phyloP scores from a whole-genome alignment of 768 basidiomycete species.

The Mycena pura region DNA sequence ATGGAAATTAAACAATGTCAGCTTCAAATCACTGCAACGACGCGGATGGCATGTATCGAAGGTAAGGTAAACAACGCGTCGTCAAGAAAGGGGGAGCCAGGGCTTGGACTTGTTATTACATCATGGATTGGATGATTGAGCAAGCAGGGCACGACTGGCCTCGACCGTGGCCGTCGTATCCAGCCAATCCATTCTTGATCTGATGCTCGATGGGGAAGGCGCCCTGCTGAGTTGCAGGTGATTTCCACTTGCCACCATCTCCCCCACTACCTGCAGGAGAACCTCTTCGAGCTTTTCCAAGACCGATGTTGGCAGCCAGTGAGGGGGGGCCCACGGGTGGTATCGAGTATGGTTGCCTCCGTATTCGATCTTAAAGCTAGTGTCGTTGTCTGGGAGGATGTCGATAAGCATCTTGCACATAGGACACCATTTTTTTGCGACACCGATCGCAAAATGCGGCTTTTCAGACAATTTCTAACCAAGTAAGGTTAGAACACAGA shows the following conservation, averaged over 20 bases:
- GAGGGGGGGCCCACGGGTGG: background rate
- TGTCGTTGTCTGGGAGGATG: background rate
- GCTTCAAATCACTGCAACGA: too few species aligned
- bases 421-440: too few species aligned
- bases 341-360: background rate
- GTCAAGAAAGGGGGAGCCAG: too few species aligned
- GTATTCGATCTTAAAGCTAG: too few species aligned
- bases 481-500: background rate
- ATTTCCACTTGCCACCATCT: background rate
- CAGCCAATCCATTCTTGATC: background rate
- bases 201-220: background rate
- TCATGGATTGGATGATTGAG: too few species aligned
- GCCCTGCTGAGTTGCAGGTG: background rate
- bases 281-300: too few species aligned
- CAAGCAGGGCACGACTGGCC: too few species aligned
- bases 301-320: too few species aligned
- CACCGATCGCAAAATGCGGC: background rate
- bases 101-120: too few species aligned
- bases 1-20: too few species aligned
- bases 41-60: too few species aligned
- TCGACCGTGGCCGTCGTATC: background rate
- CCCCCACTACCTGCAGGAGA: background rate
- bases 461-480: background rate
- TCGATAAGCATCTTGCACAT: background rate
- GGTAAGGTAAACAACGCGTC: too few species aligned